A percentile compares a stretch with the other conserved stretches of the same genome.
phyloP scores from a whole-genome alignment of 2,329 filamentous ascomycete species.

The Claviceps arundinis region DNA sequence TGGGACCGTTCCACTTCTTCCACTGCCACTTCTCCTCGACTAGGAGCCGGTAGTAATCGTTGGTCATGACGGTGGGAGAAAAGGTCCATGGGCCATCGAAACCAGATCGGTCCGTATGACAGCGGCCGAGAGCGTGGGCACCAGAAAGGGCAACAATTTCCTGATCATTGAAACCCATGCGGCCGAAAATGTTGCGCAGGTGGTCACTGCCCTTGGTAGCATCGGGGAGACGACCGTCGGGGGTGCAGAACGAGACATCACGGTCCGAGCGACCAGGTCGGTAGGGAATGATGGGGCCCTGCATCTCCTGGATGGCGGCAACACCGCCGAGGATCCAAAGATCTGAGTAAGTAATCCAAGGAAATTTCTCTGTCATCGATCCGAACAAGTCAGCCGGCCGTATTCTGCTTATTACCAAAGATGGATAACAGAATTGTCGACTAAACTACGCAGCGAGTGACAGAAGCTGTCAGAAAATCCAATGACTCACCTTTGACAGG shows the following conservation, averaged over 20 bases:
- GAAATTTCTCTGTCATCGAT: constrained; percentile 47
- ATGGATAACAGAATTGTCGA: no score
- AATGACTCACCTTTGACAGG: constrained; percentile 63
- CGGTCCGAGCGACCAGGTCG: constrained; percentile 72
- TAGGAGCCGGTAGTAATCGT: constrained; percentile 86
- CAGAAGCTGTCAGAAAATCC: no score
- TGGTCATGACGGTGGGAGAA: constrained; percentile 80
- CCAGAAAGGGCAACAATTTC: constrained; percentile 87
- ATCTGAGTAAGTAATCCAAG: constrained; percentile 94
- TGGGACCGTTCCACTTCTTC: constrained; percentile 84
- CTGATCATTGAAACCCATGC: constrained; percentile 96
- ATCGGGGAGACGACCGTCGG: constrained; percentile 79
- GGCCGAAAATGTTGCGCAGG: constrained; percentile 81
- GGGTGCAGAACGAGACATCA: constrained; percentile 75
- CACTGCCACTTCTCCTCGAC: constrained; percentile 85
- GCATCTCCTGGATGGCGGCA: constrained; percentile 85
- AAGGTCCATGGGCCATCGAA: constrained; percentile 87
- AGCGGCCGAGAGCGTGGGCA: constrained; percentile 78
- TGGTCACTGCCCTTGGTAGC: constrained; percentile 66
- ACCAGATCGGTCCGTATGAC: constrained; percentile 78
- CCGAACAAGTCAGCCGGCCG: not conserved
- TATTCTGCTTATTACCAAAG: no score
- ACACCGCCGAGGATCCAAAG: constrained; percentile 89
- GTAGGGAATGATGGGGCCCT: constrained; percentile 78
- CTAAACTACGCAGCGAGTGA: no score